Percentiles rank a stretch among this genome's conserved stretches.
Conservation (phyloP, 148 eudicot species). For the Vaccinium darrowii region DNA sequence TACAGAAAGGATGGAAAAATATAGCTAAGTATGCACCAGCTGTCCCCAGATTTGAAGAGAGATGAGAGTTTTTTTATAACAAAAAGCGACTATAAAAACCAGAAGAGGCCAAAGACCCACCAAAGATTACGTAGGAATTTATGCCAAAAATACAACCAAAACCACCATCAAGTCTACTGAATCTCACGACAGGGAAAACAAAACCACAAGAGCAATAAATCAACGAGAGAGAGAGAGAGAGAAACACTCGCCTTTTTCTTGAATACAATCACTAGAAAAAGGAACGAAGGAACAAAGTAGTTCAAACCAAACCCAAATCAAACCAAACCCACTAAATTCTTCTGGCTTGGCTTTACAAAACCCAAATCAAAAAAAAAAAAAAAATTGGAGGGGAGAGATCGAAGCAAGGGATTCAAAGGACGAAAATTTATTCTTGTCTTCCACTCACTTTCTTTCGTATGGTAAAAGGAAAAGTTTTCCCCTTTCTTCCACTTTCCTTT, state of each 20-base stretch:
- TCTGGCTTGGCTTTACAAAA: constrained; percentile 25
- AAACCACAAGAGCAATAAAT: constrained; percentile 29
- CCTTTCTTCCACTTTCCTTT: constrained; percentile 29
- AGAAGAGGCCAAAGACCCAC: constrained; percentile 37
- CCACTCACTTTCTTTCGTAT: constrained; percentile 29
- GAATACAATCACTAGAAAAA: constrained; percentile 16
- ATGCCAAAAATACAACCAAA: constrained; percentile 49
- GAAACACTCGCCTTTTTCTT: constrained; percentile 11
- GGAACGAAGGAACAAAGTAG: constrained; percentile 16
- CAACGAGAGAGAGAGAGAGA: constrained; percentile 4
- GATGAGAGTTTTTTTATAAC: constrained; percentile 5
- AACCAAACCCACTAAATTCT: constrained; percentile 38
- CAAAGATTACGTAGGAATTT: constrained; percentile 28
- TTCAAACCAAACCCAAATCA: constrained; percentile 35
- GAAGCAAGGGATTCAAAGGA: constrained; percentile 40
- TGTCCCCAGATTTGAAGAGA: constrained; percentile 21
- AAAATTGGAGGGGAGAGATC: constrained; percentile 34
- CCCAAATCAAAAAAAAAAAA: constrained; percentile 26
- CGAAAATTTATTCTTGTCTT: constrained; percentile 13
- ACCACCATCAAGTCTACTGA: constrained; percentile 42
- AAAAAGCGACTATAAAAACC: constrained; percentile 21
- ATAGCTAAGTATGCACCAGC: constrained; percentile 5
- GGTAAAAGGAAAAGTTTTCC: constrained; percentile 41
- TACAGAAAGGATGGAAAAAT: constrained; percentile 1
- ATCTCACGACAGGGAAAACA: constrained; percentile 24